phyloP scores from a whole-genome alignment of 768 basidiomycete species.

The Pleurotus citrinopileatus region DNA sequence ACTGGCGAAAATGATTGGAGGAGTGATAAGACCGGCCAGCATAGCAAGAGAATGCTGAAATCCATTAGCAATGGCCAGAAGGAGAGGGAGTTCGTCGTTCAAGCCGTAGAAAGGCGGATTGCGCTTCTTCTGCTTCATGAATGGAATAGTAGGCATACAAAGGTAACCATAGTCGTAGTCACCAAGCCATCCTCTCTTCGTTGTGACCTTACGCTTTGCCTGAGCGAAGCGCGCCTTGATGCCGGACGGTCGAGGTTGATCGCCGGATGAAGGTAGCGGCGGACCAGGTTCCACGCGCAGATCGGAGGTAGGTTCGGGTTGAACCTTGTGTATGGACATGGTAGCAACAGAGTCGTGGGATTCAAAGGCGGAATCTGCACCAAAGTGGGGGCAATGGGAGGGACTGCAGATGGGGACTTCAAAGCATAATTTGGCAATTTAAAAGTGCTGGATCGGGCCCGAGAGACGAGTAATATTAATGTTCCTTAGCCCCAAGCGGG shows the following conservation, averaged over 20 bases:
- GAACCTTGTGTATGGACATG: slow-evolving; percentile 5
- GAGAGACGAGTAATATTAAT: no score
- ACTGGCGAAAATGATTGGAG: slow-evolving; percentile 77
- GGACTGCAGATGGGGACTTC: background rate
- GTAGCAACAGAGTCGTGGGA: background rate
- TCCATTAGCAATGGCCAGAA: slow-evolving; percentile 71
- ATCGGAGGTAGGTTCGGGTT: slow-evolving; percentile 3
- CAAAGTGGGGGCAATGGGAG: background rate
- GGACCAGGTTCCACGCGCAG: background rate
- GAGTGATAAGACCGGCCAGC: slow-evolving; percentile 81
- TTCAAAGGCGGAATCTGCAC: background rate
- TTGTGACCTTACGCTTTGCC: slow-evolving; percentile 19
- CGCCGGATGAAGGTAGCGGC: background rate
- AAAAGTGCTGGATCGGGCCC: background rate
- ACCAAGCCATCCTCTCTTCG: slow-evolving; percentile 74
- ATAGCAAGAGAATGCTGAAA: slow-evolving; percentile 78
- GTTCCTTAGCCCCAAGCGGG: slow-evolving; percentile 7
- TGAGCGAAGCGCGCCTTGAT: background rate
- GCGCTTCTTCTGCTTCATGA: slow-evolving; percentile 33
- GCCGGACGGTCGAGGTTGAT: no score
- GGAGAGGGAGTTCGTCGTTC: slow-evolving; percentile 67
- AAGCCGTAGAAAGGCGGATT: slow-evolving; percentile 75
- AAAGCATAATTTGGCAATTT: background rate
- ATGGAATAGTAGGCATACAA: slow-evolving; percentile 69
- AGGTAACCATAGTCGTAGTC: slow-evolving; percentile 79